Percentiles rank a stretch among this genome's conserved stretches.
Conservation (phyloP, 495 filamentous ascomycete species). For the Lichenothelia convexa region DNA sequence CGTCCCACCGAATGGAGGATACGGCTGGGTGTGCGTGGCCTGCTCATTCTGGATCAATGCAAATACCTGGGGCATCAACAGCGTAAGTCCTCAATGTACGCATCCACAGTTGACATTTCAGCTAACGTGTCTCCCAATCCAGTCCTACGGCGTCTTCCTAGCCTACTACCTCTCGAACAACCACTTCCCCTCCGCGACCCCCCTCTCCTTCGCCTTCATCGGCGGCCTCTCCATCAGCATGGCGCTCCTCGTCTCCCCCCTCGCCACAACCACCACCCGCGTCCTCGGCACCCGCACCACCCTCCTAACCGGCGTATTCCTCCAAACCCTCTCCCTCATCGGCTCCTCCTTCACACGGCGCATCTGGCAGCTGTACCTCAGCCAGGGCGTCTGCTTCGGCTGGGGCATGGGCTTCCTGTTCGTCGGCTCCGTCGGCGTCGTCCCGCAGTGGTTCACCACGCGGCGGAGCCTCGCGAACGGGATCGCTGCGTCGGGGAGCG, state of each 20-base stretch:
- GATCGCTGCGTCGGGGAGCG: constrained; percentile 53
- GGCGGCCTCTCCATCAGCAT: constrained; percentile 31
- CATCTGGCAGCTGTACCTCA: constrained; percentile 43
- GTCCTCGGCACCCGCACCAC: constrained; percentile 21
- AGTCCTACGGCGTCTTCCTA: constrained; percentile 33
- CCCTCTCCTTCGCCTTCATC: constrained; percentile 33
- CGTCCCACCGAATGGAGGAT: constrained; percentile 29
- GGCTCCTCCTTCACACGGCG: constrained; percentile 27
- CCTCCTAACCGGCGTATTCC: constrained; percentile 25
- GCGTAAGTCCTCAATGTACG: constrained; percentile 5
- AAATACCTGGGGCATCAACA: constrained; percentile 28
- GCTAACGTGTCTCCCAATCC: neutral
- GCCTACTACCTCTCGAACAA: constrained; percentile 28
- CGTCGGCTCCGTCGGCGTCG: constrained; percentile 47
- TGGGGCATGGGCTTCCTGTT: constrained; percentile 62
- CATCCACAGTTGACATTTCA: neutral
- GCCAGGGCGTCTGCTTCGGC: constrained; percentile 61
- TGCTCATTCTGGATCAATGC: constrained; percentile 23
- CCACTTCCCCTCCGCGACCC: constrained; percentile 25
- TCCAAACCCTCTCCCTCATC: constrained; percentile 25
- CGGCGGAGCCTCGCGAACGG: constrained; percentile 55
- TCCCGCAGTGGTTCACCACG: constrained; percentile 64
- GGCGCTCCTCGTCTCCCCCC: constrained; percentile 30
- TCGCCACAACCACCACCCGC: constrained; percentile 25
- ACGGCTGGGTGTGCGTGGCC: constrained; percentile 28